phyloP scores from a whole-genome alignment of 2,329 filamentous ascomycete genomes.

The Pyrenochaeta sp. region DNA sequence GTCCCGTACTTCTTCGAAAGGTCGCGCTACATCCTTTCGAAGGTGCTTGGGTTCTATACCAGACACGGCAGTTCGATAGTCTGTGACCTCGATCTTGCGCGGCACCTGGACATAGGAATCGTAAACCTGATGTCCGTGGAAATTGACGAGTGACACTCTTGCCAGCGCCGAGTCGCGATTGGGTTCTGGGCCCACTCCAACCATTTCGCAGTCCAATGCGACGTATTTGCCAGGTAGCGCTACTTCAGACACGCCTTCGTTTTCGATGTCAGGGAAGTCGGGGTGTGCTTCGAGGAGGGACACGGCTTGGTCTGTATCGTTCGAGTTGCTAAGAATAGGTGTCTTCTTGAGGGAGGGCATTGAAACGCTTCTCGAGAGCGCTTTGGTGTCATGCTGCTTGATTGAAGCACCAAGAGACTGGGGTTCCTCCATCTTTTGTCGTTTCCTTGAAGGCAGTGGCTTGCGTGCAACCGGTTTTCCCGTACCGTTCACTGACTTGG shows the following conservation, averaged over 20 bases:
- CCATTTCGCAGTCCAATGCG: conserved; percentile 97
- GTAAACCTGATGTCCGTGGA: conserved; percentile 90
- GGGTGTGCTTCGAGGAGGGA: conserved; percentile 57
- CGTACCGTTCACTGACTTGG: conserved; percentile 45
- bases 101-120: conserved; percentile 84
- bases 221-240: conserved; percentile 87
- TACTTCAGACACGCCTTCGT: conserved; percentile 56
- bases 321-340: conserved; percentile 59
- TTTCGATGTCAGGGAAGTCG: conserved; percentile 50
- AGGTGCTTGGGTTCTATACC: conserved; percentile 81
- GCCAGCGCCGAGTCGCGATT: conserved; percentile 79
- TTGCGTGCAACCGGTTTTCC: conserved; percentile 26
- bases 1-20: conserved; percentile 78
- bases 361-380: conserved; percentile 41
- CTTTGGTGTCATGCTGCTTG: conserved; percentile 54
- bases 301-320: conserved; percentile 63
- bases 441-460: conserved; percentile 35
- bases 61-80: conserved; percentile 88
- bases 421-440: conserved; percentile 50
- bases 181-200: conserved; percentile 74
- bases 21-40: conserved; percentile 54
- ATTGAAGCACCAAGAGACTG: conserved; percentile 40
- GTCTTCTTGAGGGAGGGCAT: conserved; percentile 47
- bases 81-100: conserved; percentile 75
- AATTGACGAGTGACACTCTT: conserved; percentile 89